Evolutionary conservation across 2,329 filamentous ascomycete species (phyloP).

Genomic region (Monosporascus sp.): DNA sequence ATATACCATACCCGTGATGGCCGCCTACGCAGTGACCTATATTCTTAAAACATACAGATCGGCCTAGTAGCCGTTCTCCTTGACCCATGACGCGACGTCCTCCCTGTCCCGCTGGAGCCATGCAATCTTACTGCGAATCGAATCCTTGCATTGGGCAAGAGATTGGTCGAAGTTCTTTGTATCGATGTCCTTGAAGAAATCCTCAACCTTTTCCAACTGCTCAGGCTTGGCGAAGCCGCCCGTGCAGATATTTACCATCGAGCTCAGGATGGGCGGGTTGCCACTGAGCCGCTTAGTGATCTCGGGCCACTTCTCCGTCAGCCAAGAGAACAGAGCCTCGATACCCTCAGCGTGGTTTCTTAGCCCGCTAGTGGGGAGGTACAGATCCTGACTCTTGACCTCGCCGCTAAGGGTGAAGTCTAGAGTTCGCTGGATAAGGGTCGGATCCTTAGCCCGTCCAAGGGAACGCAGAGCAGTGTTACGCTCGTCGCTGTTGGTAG

Average conservation of each 20-base stretch:
- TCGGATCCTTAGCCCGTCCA: conserved; percentile 70
- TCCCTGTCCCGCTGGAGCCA: conserved; percentile 73
- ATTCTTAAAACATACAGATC: too few species aligned
- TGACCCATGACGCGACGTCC: conserved; percentile 63
- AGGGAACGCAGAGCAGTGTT: conserved; percentile 84
- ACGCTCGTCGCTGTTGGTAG: conserved; percentile 77
- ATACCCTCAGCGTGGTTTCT: conserved; percentile 74
- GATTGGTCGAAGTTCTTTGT: conserved; percentile 82
- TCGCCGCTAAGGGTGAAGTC: conserved; percentile 69
- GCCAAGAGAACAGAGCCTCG: conserved; percentile 73
- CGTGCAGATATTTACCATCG: conserved; percentile 76
- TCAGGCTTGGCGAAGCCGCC: conserved; percentile 72
- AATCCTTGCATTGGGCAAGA: conserved; percentile 83
- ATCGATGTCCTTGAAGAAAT: conserved; percentile 76
- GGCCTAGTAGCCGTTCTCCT: conserved; percentile 52
- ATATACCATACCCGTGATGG: too few species aligned
- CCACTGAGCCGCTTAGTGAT: conserved; percentile 78
- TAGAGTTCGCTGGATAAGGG: conserved; percentile 77
- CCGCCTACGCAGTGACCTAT: too few species aligned
- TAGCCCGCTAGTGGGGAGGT: conserved; percentile 77
- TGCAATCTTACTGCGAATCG: conserved; percentile 75
- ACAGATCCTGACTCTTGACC: conserved; percentile 92
- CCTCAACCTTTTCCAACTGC: conserved; percentile 69
- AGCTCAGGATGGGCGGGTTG: conserved; percentile 79
- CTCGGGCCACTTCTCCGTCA: conserved; percentile 83